Evolutionary conservation across 495 filamentous ascomycete genomes (phyloP).

Genomic region (Aspergillus egyptiacus): DNA sequence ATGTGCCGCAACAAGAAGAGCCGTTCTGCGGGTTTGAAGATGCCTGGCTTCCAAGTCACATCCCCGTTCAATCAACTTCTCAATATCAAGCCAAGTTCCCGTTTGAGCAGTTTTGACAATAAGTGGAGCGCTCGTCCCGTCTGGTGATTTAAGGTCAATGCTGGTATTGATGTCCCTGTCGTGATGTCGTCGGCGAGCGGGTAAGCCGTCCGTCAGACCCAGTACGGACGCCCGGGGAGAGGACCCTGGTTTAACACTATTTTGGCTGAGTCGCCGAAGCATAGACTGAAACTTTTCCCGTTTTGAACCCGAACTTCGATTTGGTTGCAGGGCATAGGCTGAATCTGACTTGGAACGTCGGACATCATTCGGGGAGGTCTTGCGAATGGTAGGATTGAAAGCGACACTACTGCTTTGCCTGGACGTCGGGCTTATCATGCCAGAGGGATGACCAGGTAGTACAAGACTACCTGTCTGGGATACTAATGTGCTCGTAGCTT

Average conservation of each 20-base stretch:
- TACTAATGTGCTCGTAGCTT: slow-evolving; percentile 6
- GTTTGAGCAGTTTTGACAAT: slow-evolving; percentile 39
- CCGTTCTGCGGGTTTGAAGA: slow-evolving; percentile 30
- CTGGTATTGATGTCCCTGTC: slow-evolving; percentile 29
- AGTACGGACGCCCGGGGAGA: slow-evolving; percentile 6
- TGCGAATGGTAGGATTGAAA: slow-evolving; percentile 9
- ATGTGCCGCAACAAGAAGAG: slow-evolving; percentile 43
- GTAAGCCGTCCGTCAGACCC: slow-evolving; percentile 8
- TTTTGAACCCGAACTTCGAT: slow-evolving; percentile 17
- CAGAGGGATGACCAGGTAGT: slow-evolving; percentile 22
- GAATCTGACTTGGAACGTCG: slow-evolving; percentile 27
- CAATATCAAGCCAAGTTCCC: slow-evolving; percentile 34
- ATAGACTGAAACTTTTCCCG: slow-evolving; percentile 21
- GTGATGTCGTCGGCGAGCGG: slow-evolving; percentile 12
- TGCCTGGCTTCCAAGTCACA: slow-evolving; percentile 37
- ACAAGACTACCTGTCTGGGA: slow-evolving; percentile 11
- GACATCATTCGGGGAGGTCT: slow-evolving; percentile 5
- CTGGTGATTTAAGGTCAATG: slow-evolving; percentile 34
- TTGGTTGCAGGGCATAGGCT: slow-evolving; percentile 8
- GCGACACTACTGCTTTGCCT: slow-evolving; percentile 26
- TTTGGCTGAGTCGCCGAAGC: slow-evolving; percentile 22
- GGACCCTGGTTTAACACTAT: slow-evolving; percentile 11
- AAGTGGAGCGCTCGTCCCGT: slow-evolving; percentile 29
- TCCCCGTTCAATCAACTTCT: slow-evolving; percentile 34
- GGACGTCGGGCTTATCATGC: slow-evolving; percentile 14